A percentile compares a stretch with the other conserved stretches of the same genome.
phyloP scores from a whole-genome alignment of 1,284 basidiomycete genomes.

The Puccinia novopanici region DNA sequence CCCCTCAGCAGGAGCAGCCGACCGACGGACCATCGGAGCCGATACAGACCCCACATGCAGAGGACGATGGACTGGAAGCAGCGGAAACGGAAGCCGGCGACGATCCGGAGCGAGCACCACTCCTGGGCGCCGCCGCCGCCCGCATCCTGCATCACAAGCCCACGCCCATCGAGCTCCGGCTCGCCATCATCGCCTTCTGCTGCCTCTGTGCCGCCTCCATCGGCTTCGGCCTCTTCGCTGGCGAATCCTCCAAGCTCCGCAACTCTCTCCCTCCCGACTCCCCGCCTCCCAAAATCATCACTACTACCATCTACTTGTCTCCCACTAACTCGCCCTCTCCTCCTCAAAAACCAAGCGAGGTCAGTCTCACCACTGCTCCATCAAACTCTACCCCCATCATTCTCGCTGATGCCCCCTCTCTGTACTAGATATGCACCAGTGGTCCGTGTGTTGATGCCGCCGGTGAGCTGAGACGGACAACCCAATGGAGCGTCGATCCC shows the following conservation, averaged over 20 bases:
- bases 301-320: not conserved
- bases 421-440: constrained; percentile 12
- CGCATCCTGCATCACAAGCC: constrained; percentile 8
- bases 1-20: too few species aligned
- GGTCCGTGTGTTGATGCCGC: constrained; percentile 31
- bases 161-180: constrained; percentile 19
- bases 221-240: constrained; percentile 40
- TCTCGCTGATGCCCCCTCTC: too few species aligned
- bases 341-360: not conserved
- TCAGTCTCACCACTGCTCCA: not conserved
- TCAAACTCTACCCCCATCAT: not conserved
- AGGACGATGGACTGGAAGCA: not conserved
- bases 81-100: not conserved
- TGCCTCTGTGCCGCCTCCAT: constrained; percentile 20
- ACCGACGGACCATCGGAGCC: not conserved
- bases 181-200: constrained; percentile 22
- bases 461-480: constrained; percentile 19
- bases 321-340: constrained; percentile 13
- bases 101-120: not conserved
- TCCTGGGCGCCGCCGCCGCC: constrained; percentile 18
- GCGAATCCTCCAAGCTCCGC: not conserved
- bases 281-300: not conserved
- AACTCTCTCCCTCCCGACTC: not conserved
- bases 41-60: too few species aligned
- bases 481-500: constrained; percentile 20